phyloP scores from a whole-genome alignment of 352 stramenopile species.

The Globisporangium ultimum region DNA sequence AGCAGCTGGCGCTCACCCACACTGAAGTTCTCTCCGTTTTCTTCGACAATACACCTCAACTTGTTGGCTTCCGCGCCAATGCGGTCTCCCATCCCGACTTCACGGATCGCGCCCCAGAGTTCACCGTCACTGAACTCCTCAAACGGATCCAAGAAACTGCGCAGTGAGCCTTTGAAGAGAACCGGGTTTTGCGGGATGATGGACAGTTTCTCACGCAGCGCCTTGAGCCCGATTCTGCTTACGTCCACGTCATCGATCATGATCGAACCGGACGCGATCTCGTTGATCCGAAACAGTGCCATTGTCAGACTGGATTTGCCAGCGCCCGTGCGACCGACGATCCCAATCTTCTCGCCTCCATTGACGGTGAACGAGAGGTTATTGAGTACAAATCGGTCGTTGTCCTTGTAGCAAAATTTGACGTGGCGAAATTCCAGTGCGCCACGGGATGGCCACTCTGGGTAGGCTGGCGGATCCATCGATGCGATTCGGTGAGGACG shows the following conservation, averaged over 20 bases:
- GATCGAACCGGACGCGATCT: no score
- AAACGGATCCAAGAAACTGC: conserved; percentile 88
- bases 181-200: conserved; percentile 93
- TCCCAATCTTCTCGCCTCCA: no score
- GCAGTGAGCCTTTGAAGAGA: conserved; percentile 84
- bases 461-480: no score
- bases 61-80: conserved; percentile 20
- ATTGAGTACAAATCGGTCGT: no score
- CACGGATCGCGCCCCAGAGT: conserved; percentile 33
- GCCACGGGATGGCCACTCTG: no score
- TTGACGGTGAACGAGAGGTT: no score
- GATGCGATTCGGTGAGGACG: conserved; percentile 20
- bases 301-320: no score
- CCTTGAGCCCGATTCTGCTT: conserved; percentile 49
- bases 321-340: no score
- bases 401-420: no score
- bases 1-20: conserved; percentile 92
- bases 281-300: conserved; percentile 30
- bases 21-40: conserved; percentile 90
- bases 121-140: conserved; percentile 55
- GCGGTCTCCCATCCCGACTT: conserved; percentile 32
- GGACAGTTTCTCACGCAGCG: conserved; percentile 59
- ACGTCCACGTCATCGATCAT: no score
- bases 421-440: no score
- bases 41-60: conserved; percentile 73